Percentiles rank a stretch among this genome's conserved stretches.
Conservation (phyloP, 2,329 filamentous ascomycete genomes). For the Zymoseptoria passerinii region DNA sequence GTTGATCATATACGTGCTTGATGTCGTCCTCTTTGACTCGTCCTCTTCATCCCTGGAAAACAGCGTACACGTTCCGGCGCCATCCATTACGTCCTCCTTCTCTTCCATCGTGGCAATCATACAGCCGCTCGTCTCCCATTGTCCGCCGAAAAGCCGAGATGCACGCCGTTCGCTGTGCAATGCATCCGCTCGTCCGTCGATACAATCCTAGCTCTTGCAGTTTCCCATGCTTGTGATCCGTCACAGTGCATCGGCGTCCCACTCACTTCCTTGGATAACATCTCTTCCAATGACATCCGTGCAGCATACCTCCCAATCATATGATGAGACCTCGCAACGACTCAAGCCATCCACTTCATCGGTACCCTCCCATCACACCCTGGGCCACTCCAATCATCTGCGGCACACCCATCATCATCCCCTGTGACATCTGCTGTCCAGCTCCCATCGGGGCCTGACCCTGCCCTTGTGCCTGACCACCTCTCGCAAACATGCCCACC, state of each 20-base stretch:
- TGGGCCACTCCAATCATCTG: background rate
- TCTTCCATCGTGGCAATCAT: too few species aligned
- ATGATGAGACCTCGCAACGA: background rate
- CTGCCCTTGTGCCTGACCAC: background rate
- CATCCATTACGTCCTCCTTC: too few species aligned
- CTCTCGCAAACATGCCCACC: constrained; percentile 58
- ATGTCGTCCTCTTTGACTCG: too few species aligned
- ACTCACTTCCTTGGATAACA: background rate
- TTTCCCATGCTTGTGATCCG: background rate
- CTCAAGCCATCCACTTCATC: background rate
- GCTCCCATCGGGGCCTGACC: constrained; percentile 10
- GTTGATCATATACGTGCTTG: too few species aligned
- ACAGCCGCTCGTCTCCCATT: background rate
- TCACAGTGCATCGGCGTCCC: background rate
- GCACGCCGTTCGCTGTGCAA: background rate
- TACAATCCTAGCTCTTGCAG: background rate
- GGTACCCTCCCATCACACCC: background rate
- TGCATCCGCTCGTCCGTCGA: background rate
- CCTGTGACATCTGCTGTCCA: background rate
- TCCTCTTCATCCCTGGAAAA: too few species aligned
- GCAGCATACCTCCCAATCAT: background rate
- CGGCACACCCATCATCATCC: background rate
- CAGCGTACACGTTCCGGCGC: too few species aligned
- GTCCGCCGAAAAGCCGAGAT: background rate
- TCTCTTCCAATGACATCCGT: background rate